Evolutionary conservation across 805 yeast genomes (phyloP).

Genomic region (Metschnikowia rubicola): DNA sequence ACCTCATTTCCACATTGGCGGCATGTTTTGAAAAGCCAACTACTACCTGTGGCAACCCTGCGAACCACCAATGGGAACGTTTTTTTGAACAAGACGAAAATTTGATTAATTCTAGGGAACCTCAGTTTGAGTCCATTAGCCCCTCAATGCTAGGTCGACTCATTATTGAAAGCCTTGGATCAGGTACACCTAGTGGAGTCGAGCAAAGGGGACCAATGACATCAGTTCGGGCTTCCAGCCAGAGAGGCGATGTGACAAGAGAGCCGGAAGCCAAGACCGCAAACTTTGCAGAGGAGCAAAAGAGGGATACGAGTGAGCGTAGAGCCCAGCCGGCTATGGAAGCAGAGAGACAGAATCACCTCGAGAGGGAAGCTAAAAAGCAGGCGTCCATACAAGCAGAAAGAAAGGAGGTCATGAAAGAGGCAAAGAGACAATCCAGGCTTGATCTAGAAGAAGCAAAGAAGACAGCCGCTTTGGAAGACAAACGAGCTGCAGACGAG

Average conservation of each 20-base stretch:
- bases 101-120: neutral
- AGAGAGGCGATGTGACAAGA: no score
- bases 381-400: conserved; percentile 5
- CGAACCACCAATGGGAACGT: no score
- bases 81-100: no score
- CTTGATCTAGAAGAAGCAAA: neutral
- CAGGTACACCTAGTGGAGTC: no score
- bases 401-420: neutral
- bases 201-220: no score
- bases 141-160: no score
- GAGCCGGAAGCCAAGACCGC: no score
- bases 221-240: no score
- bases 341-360: neutral
- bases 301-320: neutral
- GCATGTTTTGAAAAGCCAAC: conserved; percentile 6
- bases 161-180: no score
- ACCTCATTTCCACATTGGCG: conserved; percentile 15
- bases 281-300: no score
- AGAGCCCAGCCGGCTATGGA: neutral
- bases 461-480: conserved; percentile 9
- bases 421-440: no score
- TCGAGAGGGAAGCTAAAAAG: conserved; percentile 3
- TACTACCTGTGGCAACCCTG: no score
- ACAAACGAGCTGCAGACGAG: conserved; percentile 8
- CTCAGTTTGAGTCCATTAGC: conserved; percentile 4